These are phyloP conservation scores for Heterobasidion occidentale DNA, from an alignment of 1,284 basidiomycete genomes.

Conservation along the genomic window DNA sequence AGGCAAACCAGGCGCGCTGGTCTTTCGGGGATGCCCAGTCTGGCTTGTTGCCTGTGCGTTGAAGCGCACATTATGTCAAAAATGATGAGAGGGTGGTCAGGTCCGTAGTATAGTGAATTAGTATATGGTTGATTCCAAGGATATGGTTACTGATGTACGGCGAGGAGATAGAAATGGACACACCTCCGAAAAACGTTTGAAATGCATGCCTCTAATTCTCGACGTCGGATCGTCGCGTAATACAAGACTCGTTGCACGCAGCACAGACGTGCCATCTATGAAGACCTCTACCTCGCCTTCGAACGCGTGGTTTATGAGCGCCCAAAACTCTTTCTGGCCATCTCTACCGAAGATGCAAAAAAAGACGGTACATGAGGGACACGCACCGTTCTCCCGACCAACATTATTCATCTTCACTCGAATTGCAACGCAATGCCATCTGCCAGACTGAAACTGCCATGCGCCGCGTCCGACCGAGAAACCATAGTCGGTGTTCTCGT, in stretches of 20 bases:
- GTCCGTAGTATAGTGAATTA: not conserved
- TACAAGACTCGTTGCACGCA: constrained; percentile 33
- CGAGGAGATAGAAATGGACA: constrained; percentile 7
- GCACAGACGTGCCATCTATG: constrained; percentile 44
- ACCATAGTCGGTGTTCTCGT: constrained; percentile 47
- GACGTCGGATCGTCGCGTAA: constrained; percentile 31
- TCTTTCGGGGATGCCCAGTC: constrained; percentile 62
- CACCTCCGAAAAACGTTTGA: constrained; percentile 75
- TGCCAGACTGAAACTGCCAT: constrained; percentile 34
- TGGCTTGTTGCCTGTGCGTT: constrained; percentile 32
- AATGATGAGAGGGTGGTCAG: not conserved
- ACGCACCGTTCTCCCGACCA: constrained; percentile 35
- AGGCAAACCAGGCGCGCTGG: constrained; percentile 59
- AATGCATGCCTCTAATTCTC: constrained; percentile 51
- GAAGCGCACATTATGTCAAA: not conserved
- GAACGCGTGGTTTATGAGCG: not conserved
- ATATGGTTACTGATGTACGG: not conserved
- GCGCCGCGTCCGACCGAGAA: constrained; percentile 53
- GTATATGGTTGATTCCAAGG: not conserved
- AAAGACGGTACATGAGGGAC: not conserved
- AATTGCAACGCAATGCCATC: constrained; percentile 54
- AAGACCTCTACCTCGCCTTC: constrained; percentile 51
- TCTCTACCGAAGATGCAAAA: not conserved
- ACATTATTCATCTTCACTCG: constrained; percentile 57
- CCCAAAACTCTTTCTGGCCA: not conserved